Percentiles rank a stretch among this genome's conserved stretches.
phyloP scores from a whole-genome alignment of 257 asterid species.

The Apocynum venetum region DNA sequence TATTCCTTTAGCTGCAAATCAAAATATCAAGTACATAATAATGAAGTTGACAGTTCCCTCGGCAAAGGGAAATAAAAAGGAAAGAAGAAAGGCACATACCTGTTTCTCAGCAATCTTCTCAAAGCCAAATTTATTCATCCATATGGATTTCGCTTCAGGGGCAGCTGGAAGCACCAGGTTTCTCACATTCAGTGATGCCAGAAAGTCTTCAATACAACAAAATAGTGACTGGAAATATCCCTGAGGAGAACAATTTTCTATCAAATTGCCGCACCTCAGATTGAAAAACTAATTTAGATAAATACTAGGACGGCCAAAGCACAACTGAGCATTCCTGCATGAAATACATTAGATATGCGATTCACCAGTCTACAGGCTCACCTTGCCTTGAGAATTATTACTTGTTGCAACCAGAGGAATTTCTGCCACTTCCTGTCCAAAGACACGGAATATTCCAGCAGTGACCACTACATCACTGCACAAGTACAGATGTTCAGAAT shows the following conservation, averaged over 20 bases:
- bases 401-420: conserved; percentile 85
- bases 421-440: conserved; percentile 81
- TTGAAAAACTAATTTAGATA: not conserved
- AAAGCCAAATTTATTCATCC: conserved; percentile 49
- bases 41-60: not conserved
- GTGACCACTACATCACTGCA: conserved; percentile 67
- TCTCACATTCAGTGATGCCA: conserved; percentile 36
- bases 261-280: not conserved
- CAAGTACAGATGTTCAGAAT: conserved; percentile 14
- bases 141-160: conserved; percentile 48
- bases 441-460: conserved; percentile 71
- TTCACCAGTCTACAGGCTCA: conserved; percentile 12
- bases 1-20: conserved; percentile 51
- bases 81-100: conserved; percentile 21
- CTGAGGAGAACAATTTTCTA: conserved; percentile 27
- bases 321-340: not conserved
- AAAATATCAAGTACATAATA: not conserved
- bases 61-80: not conserved
- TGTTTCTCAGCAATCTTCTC: conserved; percentile 29
- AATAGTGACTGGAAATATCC: conserved; percentile 77
- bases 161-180: conserved; percentile 58
- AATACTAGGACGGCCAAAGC: not conserved
- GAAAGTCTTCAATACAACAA: conserved; percentile 35
- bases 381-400: conserved; percentile 61
- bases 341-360: not conserved